These are phyloP conservation scores for Plasmodiophora brassicae DNA, from an alignment of 208 protist genomes.

Conservation along the genomic window DNA sequence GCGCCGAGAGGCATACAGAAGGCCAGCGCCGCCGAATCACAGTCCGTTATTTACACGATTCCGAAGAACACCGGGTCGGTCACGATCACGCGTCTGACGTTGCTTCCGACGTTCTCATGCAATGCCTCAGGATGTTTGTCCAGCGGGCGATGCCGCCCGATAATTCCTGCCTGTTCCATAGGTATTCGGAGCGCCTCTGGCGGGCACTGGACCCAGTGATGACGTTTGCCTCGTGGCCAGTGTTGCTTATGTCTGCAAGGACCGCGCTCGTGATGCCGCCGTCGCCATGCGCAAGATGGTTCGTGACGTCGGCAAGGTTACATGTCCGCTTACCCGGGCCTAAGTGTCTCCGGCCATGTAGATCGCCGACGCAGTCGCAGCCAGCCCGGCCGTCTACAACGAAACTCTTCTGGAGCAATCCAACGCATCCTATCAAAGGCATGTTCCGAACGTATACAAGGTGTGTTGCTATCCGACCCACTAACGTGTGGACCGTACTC, in stretches of 20 bases:
- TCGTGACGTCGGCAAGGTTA: too few species aligned
- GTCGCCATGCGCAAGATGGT: not conserved
- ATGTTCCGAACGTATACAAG: not conserved
- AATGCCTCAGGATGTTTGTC: conserved; percentile 64
- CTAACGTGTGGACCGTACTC: not conserved
- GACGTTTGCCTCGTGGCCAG: too few species aligned
- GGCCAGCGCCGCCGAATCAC: not conserved
- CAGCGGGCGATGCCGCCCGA: conserved; percentile 78
- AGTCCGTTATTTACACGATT: not conserved
- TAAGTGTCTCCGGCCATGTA: too few species aligned
- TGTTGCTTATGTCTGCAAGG: conserved; percentile 76
- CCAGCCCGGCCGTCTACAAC: conserved; percentile 71
- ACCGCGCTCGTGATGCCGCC: conserved; percentile 41
- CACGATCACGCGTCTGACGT: not conserved
- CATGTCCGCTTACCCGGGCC: too few species aligned
- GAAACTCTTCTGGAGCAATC: conserved; percentile 66
- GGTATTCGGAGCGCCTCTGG: too few species aligned
- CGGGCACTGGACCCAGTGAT: too few species aligned
- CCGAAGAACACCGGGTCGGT: not conserved
- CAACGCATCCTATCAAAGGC: conserved; percentile 37
- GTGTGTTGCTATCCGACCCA: not conserved
- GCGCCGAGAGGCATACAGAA: not conserved
- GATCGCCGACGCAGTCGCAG: conserved; percentile 68
- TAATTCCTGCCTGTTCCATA: conserved; percentile 87
- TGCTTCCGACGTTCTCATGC: not conserved